These are phyloP conservation scores for Nepenthes gracilis DNA, from an alignment of 148 eudicot species.

Conservation along the genomic window DNA sequence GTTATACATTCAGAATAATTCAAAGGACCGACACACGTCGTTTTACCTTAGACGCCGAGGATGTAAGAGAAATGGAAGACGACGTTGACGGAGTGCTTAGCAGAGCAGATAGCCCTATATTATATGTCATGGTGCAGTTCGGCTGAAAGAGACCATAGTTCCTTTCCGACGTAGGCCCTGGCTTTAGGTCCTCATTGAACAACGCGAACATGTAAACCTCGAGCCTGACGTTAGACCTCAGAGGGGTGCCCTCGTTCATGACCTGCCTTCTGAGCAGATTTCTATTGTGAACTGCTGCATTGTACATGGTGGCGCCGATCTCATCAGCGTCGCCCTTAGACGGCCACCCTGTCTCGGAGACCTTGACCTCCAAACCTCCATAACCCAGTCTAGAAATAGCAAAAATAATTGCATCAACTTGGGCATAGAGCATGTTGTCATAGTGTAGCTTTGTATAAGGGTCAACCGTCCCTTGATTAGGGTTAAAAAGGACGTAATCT, in stretches of 20 bases:
- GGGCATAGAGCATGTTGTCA: constrained; percentile 84
- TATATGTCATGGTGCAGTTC: constrained; percentile 57
- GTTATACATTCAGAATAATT: background rate
- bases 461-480: constrained; percentile 52
- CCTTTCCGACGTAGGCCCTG: constrained; percentile 79
- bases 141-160: constrained; percentile 74
- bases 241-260: constrained; percentile 60
- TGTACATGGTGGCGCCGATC: constrained; percentile 40
- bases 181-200: constrained; percentile 77
- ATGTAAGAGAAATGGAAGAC: constrained; percentile 45
- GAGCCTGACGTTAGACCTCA: constrained; percentile 41
- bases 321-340: constrained; percentile 42
- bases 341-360: constrained; percentile 91
- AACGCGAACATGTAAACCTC: constrained; percentile 70
- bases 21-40: background rate
- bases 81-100: constrained; percentile 23
- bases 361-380: constrained; percentile 53
- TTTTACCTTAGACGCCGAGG: constrained; percentile 42
- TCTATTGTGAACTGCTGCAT: constrained; percentile 61
- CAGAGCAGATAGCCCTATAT: constrained; percentile 44
- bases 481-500: constrained; percentile 51
- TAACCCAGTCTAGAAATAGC: constrained; percentile 51
- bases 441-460: constrained; percentile 48
- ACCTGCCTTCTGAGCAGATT: constrained; percentile 54
- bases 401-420: constrained; percentile 62